Conservation (phyloP, 2,329 filamentous ascomycete species). For the Fusarium concolor region DNA sequence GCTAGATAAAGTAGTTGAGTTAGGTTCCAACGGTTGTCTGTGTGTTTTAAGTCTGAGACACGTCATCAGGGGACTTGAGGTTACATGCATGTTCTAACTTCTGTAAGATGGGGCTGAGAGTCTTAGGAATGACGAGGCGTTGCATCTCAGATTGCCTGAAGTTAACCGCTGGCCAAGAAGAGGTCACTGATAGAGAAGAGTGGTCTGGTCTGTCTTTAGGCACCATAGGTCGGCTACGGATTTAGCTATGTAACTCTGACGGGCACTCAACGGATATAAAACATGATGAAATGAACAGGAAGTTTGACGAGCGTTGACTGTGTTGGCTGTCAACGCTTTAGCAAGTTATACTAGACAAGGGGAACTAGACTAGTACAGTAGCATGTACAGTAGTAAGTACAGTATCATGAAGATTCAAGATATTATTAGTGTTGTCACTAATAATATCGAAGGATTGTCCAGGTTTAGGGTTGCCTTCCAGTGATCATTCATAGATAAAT, state of each 20-base stretch:
- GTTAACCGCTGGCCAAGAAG: background rate
- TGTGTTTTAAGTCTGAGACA: constrained; percentile 33
- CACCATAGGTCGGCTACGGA: background rate
- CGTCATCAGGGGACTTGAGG: constrained; percentile 12
- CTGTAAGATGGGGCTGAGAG: background rate
- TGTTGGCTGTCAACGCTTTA: constrained; percentile 2
- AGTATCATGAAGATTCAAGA: background rate
- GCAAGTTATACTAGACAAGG: background rate
- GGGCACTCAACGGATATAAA: constrained; percentile 18
- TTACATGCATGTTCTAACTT: background rate
- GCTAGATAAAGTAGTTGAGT: constrained; percentile 10
- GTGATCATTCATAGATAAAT: background rate
- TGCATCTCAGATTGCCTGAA: background rate
- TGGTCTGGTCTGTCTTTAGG: background rate
- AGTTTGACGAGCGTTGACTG: background rate
- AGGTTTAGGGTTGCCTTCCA: background rate
- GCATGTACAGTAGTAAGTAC: background rate
- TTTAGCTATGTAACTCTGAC: background rate
- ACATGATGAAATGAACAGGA: background rate
- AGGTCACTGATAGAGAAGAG: background rate
- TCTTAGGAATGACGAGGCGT: background rate
- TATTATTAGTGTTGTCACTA: background rate
- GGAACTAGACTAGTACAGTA: background rate
- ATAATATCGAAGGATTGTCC: background rate
- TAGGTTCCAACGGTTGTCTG: constrained; percentile 32